Conservation (phyloP, 75 land plant species). For the Pinus taeda region DNA sequence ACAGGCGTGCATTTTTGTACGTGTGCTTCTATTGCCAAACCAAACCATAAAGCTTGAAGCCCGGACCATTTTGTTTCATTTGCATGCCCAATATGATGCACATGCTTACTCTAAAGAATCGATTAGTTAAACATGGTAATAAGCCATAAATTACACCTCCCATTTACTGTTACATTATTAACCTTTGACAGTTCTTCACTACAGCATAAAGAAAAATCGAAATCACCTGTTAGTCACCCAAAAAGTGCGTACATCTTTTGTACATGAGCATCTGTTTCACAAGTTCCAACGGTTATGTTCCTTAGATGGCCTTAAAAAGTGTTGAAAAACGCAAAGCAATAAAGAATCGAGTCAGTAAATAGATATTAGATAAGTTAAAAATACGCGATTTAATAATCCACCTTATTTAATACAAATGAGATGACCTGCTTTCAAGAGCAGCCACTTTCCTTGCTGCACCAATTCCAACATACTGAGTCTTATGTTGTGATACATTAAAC, state of each 20-base stretch:
- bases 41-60: background rate
- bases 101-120: conserved; percentile 6
- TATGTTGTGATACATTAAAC: conserved; percentile 36
- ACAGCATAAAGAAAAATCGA: background rate
- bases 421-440: conserved; percentile 40
- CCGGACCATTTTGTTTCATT: background rate
- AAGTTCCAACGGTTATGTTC: background rate
- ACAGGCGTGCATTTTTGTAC: background rate
- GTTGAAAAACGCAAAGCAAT: conserved; percentile 3
- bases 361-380: background rate
- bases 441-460: conserved; percentile 41
- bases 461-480: conserved; percentile 31
- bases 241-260: background rate
- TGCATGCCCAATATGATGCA: conserved; percentile 10
- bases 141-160: conserved; percentile 1
- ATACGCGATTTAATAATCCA: background rate
- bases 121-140: background rate
- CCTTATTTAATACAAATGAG: conserved; percentile 46
- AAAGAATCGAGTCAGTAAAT: conserved; percentile 12
- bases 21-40: conserved; percentile 3
- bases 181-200: background rate
- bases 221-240: conserved; percentile 8
- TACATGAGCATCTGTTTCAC: conserved; percentile 4
- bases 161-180: conserved; percentile 8
- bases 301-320: background rate